Evolutionary conservation across 2,329 filamentous ascomycete genomes (phyloP).

Genomic region (Monosporascus sp.): DNA sequence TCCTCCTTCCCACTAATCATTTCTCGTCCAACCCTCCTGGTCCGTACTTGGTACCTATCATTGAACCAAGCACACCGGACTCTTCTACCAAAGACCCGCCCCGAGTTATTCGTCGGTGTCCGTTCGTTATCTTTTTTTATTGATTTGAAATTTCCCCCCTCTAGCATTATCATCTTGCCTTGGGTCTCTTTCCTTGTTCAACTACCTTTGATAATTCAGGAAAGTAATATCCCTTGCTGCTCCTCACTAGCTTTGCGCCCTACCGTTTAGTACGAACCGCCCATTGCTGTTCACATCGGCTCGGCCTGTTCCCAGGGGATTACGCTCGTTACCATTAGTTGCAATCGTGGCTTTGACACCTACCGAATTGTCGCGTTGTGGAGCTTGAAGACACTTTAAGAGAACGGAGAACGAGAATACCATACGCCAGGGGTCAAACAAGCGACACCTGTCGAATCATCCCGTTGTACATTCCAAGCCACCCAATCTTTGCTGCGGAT

Average conservation of each 20-base stretch:
- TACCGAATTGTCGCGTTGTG: conserved; percentile 5
- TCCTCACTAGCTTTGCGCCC: conserved; percentile 13
- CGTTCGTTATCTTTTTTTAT: not conserved
- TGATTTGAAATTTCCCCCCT: not conserved
- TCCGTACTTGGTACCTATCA: too few species aligned
- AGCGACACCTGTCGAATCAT: conserved; percentile 18
- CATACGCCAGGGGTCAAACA: conserved; percentile 10
- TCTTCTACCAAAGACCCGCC: not conserved
- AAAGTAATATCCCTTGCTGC: not conserved
- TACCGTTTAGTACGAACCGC: conserved; percentile 15
- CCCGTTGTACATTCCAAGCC: conserved; percentile 13
- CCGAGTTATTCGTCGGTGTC: not conserved
- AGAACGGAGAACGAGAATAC: conserved; percentile 9
- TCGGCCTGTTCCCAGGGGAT: conserved; percentile 16
- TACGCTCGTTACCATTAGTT: conserved; percentile 21
- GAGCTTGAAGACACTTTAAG: conserved; percentile 9
- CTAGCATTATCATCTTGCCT: not conserved
- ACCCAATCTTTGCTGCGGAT: conserved; percentile 20
- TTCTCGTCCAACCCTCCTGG: too few species aligned
- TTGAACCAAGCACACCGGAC: not conserved
- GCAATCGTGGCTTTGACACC: conserved; percentile 10
- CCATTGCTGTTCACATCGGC: conserved; percentile 13
- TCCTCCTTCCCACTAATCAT: too few species aligned
- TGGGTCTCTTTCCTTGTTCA: too few species aligned
- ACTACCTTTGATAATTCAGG: not conserved